Base-by-base conservation (phyloP, 148 eudicot species). In the Chenopodium berlandieri region DNA sequence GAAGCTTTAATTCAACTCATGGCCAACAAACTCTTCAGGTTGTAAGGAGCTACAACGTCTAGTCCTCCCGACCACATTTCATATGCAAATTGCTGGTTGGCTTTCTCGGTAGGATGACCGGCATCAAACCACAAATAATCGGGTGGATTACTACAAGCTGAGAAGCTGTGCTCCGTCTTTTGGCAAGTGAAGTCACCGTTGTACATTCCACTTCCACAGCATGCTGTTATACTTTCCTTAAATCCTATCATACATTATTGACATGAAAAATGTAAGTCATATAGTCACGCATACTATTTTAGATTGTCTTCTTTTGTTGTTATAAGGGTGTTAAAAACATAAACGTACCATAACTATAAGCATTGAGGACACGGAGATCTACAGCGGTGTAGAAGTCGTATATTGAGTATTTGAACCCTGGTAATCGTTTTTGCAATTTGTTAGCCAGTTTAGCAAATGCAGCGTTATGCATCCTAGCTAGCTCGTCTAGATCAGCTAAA, bases 191-290 rank as follows among this genome's bases (percentile, higher is more conserved):
- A 87, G 8, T 46, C 62, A 11, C 85, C 85, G 16, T 82, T 79
- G 50, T 66, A 88, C 4, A 54, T 14, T 13, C 90, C 90, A 17
- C 77, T 85, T 37, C 90, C 90, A 80, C 88, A 88, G 22, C 90
- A 88, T 22, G 90, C 88, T 7, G 68, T 68, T 44, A 77, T 54
- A 9, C 83, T 80, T 50, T 82, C 85, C 62, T 58, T 80, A 80
- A 87, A 87, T 20, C 84, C 89, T 87, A 48, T 16, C 30, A 52
- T 30, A 19, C 62, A 56, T 56, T 4, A 56, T 56, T 56, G 62
- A 14, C 17, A 56, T 3, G 62, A 56, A 56, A 22, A 56, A 56
- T 54, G 60, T 14, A 54, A 54, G 27, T 27, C 27, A 27, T 2
- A 56, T 13, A 17, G 62, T 56, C 62, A 17, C 20, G 62, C 12